Base-by-base conservation (phyloP, 495 filamentous ascomycete genomes). In the Immersiella caudata region DNA sequence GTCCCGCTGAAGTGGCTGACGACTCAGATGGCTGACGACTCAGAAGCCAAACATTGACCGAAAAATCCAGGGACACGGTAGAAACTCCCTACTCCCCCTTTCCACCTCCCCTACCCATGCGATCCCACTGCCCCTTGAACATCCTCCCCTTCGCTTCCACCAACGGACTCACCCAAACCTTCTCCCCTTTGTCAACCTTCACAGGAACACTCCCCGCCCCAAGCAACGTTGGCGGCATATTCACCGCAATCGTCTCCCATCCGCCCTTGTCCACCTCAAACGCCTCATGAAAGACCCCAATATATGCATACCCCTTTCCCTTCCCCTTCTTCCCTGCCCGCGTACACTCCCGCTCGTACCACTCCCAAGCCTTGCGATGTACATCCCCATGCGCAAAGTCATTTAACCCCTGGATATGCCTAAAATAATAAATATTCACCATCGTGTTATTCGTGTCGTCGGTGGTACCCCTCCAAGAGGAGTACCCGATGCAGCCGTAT, bases 361-460 rank as follows among this genome's bases (percentile, higher is more conserved):
- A 86, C 16, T 79, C 73, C 83, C 83, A 83, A 12, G 71, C 79
- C 11, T 74, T 68, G n/a, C 74, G 74, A 69, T 88, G 85, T 11
- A 79, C 18, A 1, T 74, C 52, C 21, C 76, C 78, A 60, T 85
- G 80, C 36, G 86, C 85, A 68, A 85, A 87, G 1, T 64, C 63
- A 68, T 86, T 79, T 20, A 88, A 61, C 33, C 76, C 79, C 20
- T 85, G 83, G 12, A 81, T 60, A 51, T 71, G 66, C 12, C 78
- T 77, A 67, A 86, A 83, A 73, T 88, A 88, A 62, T 78, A 77
- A 0, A 84, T 56, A 0, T 60, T 59, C 62, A 85, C n/a, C 16
- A 61, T 22, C 20, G 64, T 72, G 65, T 84, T 80, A 64, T 81
- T 79, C 8, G 68, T 68, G 0, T 71, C 74, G 4, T 65, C 55